phyloP scores from a whole-genome alignment of 2,329 filamentous ascomycete species.

The Aspergillus quadrilineatus region DNA sequence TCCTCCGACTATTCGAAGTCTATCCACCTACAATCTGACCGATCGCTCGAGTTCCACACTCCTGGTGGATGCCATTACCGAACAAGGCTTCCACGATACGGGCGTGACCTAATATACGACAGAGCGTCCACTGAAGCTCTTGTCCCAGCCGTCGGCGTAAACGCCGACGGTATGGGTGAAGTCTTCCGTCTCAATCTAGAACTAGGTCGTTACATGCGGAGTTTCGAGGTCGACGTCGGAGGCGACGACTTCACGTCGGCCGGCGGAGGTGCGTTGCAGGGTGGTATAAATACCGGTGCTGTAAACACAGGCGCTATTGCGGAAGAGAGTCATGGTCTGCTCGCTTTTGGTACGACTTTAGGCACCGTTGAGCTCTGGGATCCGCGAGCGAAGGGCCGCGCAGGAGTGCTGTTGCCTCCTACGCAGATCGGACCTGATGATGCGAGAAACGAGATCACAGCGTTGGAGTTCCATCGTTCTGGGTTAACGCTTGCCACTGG shows the following conservation, averaged over 20 bases:
- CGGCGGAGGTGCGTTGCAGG: slow-evolving; percentile 76
- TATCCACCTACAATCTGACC: slow-evolving; percentile 86
- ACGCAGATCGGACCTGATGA: slow-evolving; percentile 40
- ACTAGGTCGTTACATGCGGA: slow-evolving; percentile 88
- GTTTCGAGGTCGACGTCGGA: slow-evolving; percentile 87
- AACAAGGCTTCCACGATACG: slow-evolving; percentile 88
- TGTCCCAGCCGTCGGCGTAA: slow-evolving; percentile 82
- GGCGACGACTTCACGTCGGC: slow-evolving; percentile 68
- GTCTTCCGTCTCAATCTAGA: slow-evolving; percentile 93
- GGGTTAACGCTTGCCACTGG: slow-evolving; percentile 84
- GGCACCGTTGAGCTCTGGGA: slow-evolving; percentile 99
- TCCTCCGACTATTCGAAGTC: slow-evolving; percentile 93
- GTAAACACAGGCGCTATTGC: slow-evolving; percentile 87
- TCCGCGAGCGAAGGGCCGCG: slow-evolving; percentile 74
- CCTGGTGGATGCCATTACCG: slow-evolving; percentile 83
- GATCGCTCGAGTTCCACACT: slow-evolving; percentile 89
- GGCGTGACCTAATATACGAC: slow-evolving; percentile 84
- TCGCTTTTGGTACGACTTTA: slow-evolving; percentile 89
- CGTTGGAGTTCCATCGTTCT: slow-evolving; percentile 79
- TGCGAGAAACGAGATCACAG: slow-evolving; percentile 67
- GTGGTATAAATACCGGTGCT: slow-evolving; percentile 77
- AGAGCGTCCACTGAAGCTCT: slow-evolving; percentile 78
- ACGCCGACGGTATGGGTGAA: slow-evolving; percentile 81
- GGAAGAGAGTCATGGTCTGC: slow-evolving; percentile 82
- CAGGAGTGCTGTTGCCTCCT: slow-evolving; percentile 69